Evolutionary conservation across 2,329 filamentous ascomycete species (phyloP).

Genomic region (Hymenoscyphus fraxineus): DNA sequence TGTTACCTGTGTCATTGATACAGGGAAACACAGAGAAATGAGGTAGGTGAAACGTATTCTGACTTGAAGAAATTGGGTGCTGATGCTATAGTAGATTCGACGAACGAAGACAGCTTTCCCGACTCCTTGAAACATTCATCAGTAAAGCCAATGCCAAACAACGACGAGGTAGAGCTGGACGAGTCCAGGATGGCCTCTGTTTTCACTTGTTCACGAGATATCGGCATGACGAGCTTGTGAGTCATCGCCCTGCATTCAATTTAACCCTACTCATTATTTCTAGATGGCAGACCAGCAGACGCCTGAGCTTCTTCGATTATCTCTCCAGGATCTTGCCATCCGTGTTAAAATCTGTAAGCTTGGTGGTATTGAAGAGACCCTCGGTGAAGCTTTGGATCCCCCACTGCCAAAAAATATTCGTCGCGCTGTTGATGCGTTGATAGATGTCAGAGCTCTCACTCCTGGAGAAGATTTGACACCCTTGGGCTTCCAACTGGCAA

Average conservation of each 20-base stretch:
- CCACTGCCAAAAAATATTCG: conserved; percentile 90
- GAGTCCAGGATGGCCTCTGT: conserved; percentile 91
- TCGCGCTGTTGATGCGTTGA: conserved; percentile 83
- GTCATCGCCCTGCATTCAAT: conserved; percentile 1
- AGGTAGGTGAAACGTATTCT: conserved; percentile 39
- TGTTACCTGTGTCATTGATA: conserved; percentile 94
- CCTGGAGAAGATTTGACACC: conserved; percentile 77
- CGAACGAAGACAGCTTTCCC: conserved; percentile 84
- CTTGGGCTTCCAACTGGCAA: conserved; percentile 80
- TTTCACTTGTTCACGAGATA: conserved; percentile 94
- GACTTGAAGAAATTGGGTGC: not conserved
- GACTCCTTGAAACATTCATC: conserved; percentile 91
- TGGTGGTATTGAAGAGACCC: conserved; percentile 85
- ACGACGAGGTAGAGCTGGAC: conserved; percentile 84
- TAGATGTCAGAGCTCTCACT: conserved; percentile 89
- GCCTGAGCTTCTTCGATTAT: conserved; percentile 91
- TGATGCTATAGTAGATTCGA: conserved; percentile 55
- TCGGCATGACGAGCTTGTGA: conserved; percentile 68
- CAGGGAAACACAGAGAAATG: conserved; percentile 97
- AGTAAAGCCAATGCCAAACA: conserved; percentile 95
- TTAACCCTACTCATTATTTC: conserved; percentile 5
- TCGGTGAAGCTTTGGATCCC: conserved; percentile 83
- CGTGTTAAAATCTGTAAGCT: conserved; percentile 97
- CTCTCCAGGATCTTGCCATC: conserved; percentile 90
- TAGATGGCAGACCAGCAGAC: conserved; percentile 86